Base-by-base conservation (phyloP, 2,329 filamentous ascomycete species). In the Colletotrichum sp. region DNA sequence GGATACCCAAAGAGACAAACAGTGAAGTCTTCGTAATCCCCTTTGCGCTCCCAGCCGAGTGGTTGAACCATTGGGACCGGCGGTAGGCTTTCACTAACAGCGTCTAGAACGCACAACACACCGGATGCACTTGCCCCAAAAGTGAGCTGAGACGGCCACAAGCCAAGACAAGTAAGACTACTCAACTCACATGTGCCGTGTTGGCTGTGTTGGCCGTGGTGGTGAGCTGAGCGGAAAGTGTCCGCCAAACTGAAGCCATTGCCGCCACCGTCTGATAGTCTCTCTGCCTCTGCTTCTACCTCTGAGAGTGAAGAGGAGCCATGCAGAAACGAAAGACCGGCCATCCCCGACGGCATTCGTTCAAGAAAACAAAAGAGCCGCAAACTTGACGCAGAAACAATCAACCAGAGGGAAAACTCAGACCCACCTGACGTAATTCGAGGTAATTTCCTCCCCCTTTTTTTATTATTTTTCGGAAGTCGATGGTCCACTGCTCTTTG, bases 391-490 rank as follows among this genome's bases (percentile, higher is more conserved):
- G 49, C 67, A 71, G 69, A 52, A 44, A 24, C 28, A 62, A 71
- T 71, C 30, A 65, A 65, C 18, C 39, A 63, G 68, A 36, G 44
- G 34, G n/a, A 68, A 73, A 64, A n/a, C 18, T 59, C 2, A 4
- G 73, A 73, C 70, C 73, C 70, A 76, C 73, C 73, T 76, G 73
- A 76, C 73, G 73, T 73, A 69, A 69, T 73, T 73, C 64, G 63
- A 76, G 70, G 44, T 26, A 69, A 63, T 68, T 72, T 30, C 57
- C 59, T 64, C 10, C 32, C 67, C 71, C 66, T 26, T 44, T 74
- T 52, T 2, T 10, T 13, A n/a, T n/a, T n/a, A n/a, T n/a, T n/a
- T n/a, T n/a, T n/a, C 26, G 1, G 24, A 39, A 30, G 3, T 36
- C 21, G 69, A 57, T 71, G 36, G 24, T 26, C 52, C 34, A 49